These are phyloP conservation scores for Aspergillus sojae DNA, from an alignment of 2,329 filamentous ascomycete species.

Conservation along the genomic window DNA sequence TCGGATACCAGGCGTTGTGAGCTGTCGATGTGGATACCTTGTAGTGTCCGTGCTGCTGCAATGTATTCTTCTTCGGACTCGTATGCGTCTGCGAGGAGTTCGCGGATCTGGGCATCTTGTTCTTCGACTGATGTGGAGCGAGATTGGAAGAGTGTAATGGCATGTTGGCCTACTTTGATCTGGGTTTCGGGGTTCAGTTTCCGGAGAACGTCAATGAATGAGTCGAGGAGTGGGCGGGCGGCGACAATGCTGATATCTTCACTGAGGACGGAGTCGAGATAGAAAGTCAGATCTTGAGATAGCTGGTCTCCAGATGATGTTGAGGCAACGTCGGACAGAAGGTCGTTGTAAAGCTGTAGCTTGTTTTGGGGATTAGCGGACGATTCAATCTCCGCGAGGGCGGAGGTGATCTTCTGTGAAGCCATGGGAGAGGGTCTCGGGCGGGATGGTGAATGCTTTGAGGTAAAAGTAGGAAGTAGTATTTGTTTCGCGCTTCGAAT, in stretches of 20 bases:
- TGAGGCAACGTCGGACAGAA: conserved; percentile 60
- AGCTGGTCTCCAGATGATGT: conserved; percentile 50
- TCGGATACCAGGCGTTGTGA: conserved; percentile 83
- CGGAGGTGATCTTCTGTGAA: conserved; percentile 51
- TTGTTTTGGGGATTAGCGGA: conserved; percentile 53
- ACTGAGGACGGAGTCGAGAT: conserved; percentile 69
- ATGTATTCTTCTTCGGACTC: conserved; percentile 80
- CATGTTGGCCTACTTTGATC: conserved; percentile 74
- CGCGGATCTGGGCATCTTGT: conserved; percentile 76
- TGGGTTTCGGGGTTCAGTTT: conserved; percentile 61
- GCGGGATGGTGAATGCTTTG: not conserved
- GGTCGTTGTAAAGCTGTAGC: conserved; percentile 57
- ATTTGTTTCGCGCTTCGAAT: not conserved
- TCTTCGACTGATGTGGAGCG: conserved; percentile 78
- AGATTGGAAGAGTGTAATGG: conserved; percentile 68
- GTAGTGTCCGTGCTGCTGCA: conserved; percentile 74
- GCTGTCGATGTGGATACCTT: conserved; percentile 84
- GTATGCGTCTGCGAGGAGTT: conserved; percentile 80
- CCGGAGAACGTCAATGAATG: conserved; percentile 67
- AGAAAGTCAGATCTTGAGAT: conserved; percentile 66
- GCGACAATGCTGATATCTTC: conserved; percentile 76
- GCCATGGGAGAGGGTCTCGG: conserved; percentile 42
- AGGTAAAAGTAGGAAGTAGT: not conserved
- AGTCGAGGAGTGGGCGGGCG: conserved; percentile 68
- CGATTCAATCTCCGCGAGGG: conserved; percentile 54